These are phyloP conservation scores for Xerocomus brunneocitrinus DNA, from an alignment of 768 basidiomycete species.

Conservation along the genomic window DNA sequence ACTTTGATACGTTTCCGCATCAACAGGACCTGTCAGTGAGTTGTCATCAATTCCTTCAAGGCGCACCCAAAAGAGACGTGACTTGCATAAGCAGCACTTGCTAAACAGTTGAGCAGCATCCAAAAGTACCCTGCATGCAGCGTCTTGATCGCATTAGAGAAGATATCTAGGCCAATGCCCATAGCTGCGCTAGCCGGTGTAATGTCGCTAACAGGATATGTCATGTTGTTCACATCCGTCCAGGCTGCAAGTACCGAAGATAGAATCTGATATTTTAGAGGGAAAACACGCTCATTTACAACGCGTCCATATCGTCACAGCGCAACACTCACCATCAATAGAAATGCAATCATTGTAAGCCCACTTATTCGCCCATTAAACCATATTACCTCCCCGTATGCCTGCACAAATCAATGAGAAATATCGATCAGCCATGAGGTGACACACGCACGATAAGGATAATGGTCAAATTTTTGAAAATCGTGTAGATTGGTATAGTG, in stretches of 20 bases:
- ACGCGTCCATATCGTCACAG: not conserved
- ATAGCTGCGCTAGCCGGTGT: conserved; percentile 26
- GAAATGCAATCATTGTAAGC: conserved; percentile 84
- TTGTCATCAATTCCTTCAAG: conserved; percentile 2
- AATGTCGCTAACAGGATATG: conserved; percentile 25
- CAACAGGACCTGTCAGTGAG: conserved; percentile 63
- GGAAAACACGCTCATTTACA: not conserved
- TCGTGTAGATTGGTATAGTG: conserved; percentile 96
- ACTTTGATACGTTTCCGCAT: conserved; percentile 97
- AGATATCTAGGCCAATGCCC: conserved; percentile 28
- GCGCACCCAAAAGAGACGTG: not conserved
- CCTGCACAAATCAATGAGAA: conserved; percentile 41
- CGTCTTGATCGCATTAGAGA: conserved; percentile 45
- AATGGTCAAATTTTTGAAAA: conserved; percentile 99
- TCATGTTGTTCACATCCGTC: conserved; percentile 60
- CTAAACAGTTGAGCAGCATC: conserved; percentile 92
- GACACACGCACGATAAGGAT: conserved; percentile 79
- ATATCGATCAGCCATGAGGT: not conserved
- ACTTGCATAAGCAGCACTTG: conserved; percentile 86
- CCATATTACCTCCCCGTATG: conserved; percentile 97
- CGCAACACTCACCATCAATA: conserved; percentile 70
- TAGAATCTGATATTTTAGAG: conserved; percentile 52
- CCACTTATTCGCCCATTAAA: conserved; percentile 87
- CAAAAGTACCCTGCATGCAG: conserved; percentile 87
- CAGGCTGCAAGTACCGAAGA: conserved; percentile 98